Evolutionary conservation across 257 asterid genomes (phyloP).

Genomic region (Ilex aquifolium): DNA sequence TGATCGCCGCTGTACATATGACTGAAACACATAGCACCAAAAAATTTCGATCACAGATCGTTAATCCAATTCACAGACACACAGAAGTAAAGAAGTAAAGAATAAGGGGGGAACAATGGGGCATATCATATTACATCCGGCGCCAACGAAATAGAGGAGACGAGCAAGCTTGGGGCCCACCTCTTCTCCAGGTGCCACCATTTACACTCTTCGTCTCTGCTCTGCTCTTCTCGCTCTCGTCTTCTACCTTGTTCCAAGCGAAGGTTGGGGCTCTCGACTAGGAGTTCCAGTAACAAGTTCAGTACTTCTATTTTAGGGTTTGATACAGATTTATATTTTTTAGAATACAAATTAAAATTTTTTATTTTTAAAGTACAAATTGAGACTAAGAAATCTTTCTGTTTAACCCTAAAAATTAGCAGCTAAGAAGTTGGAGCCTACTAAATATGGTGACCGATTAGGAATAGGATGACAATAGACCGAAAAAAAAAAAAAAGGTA

Average conservation of each 20-base stretch:
- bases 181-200: constrained; percentile 3
- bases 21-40: neutral
- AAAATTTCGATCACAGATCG: neutral
- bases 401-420: no score
- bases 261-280: neutral
- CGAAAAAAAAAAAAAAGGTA: no score
- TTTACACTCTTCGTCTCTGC: neutral
- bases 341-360: no score
- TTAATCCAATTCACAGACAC: neutral
- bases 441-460: no score
- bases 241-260: neutral
- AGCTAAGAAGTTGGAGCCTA: no score
- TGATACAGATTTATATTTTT: no score
- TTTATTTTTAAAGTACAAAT: no score
- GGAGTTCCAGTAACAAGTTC: no score
- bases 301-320: no score
- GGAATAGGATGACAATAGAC: no score
- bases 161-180: constrained; percentile 1
- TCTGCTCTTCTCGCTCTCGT: neutral
- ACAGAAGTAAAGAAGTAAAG: neutral
- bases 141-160: constrained; percentile 1
- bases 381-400: no score
- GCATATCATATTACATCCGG: neutral
- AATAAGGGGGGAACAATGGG: neutral
- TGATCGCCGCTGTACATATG: neutral